Evolutionary conservation across 345 rosid species (phyloP).

Genomic region (Salix arbutifolia): DNA sequence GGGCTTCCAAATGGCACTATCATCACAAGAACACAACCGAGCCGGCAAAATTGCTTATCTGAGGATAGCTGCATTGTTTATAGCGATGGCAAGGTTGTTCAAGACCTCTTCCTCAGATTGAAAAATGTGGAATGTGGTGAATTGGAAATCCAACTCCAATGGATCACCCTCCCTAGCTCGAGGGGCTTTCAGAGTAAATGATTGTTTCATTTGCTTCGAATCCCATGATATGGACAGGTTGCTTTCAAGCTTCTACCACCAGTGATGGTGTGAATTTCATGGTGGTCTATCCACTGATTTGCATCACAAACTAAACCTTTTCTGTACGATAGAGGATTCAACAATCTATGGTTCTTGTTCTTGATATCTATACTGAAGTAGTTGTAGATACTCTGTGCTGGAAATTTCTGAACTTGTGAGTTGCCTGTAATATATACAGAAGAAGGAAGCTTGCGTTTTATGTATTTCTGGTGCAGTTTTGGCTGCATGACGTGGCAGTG

Average conservation of each 20-base stretch:
- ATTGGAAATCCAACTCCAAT: slow-evolving; percentile 60
- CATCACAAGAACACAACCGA: slow-evolving; percentile 45
- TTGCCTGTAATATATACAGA: too few relatives aligned
- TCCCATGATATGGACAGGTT: background rate
- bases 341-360: slow-evolving; percentile 5
- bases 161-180: slow-evolving; percentile 67
- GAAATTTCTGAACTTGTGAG: background rate
- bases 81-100: slow-evolving; percentile 44
- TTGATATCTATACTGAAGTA: background rate
- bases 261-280: background rate
- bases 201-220: background rate
- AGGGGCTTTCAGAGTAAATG: slow-evolving; percentile 7
- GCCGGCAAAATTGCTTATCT: slow-evolving; percentile 42
- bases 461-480: too few relatives aligned
- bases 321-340: background rate
- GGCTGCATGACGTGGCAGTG: too few relatives aligned
- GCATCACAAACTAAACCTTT: background rate
- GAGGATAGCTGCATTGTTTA: slow-evolving; percentile 52
- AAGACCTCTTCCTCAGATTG: slow-evolving; percentile 52
- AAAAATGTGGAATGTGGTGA: slow-evolving; percentile 58
- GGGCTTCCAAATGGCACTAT: slow-evolving; percentile 54
- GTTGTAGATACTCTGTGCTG: background rate
- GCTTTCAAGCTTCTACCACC: slow-evolving; percentile 2
- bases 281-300: background rate
- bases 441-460: too few relatives aligned